Base-by-base conservation (phyloP, 306 rosid genomes). In the Sechiopsis laciniata region DNA sequence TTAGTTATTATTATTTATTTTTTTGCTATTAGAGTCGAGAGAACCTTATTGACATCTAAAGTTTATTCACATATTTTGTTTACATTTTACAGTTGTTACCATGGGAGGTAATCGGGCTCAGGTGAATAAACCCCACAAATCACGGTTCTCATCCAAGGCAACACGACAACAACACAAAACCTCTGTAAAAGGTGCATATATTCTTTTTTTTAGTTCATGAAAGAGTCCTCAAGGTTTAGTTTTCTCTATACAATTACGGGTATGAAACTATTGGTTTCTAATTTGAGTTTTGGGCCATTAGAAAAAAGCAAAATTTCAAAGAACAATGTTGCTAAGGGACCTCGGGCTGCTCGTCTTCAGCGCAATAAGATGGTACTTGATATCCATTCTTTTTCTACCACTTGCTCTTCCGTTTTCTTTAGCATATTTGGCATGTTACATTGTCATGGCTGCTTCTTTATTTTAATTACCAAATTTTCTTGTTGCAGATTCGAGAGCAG, bases 81-180 rank as follows among this genome's bases (percentile, higher is more conserved):
- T 7, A 53, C 67, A 20, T 40, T 24, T 75, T 50, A 19, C 78
- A 55, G 79, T 73, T 56, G 29, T 26, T 26, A 74, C 65, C 22
- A 91, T 91, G 97, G 97, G 88, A 67, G 88, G 84, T 10, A 73
- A 85, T 16, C 78, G 86, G 45, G 83, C 70, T 78, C 97, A 91
- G 77, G 81, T 88, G 56, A 91, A 88, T 55, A 91, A 91, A 79
- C 19, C 89, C 57, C 95, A 91, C 80, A 91, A 91, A 76, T 66
- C 92, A 1, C 97, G 97, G 10, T 91, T 88, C 72, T 79, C 97
- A 6, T 87, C 97, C 35, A 91, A 91, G 72, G 76, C 91, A 68
- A 82, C 92, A 53, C 91, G 90, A 53, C 74, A 91, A 7, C 81
- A 81, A 64, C 97, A 91, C 57, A 88, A 82, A 80, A 88, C 92